A percentile compares a stretch with the other conserved stretches of the same genome.
phyloP scores from a whole-genome alignment of 2,329 filamentous ascomycete genomes.

The Epichloe elymi region DNA sequence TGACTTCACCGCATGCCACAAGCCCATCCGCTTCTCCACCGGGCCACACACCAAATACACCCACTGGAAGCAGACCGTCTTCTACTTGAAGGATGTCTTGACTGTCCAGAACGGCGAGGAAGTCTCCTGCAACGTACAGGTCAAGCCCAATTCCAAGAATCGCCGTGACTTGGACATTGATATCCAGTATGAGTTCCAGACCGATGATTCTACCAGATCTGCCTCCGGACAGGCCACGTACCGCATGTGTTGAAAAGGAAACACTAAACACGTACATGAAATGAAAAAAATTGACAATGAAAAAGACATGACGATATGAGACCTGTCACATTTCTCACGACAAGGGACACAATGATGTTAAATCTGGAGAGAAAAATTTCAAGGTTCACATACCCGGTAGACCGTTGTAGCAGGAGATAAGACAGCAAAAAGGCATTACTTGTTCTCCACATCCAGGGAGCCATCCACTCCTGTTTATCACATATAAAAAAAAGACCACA shows the following conservation, averaged over 20 bases:
- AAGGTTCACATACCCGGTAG: too few relatives aligned
- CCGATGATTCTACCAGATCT: slow-evolving; percentile 56
- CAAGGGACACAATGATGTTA: too few relatives aligned
- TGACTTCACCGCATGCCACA: slow-evolving; percentile 96
- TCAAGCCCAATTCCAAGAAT: slow-evolving; percentile 89
- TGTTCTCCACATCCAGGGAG: too few relatives aligned
- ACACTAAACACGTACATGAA: neutral
- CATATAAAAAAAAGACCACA: too few relatives aligned
- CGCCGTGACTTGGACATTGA: slow-evolving; percentile 87
- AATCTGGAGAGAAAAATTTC: too few relatives aligned
- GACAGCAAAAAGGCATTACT: too few relatives aligned
- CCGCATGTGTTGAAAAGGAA: slow-evolving; percentile 50
- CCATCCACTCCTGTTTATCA: too few relatives aligned
- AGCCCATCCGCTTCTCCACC: slow-evolving; percentile 91
- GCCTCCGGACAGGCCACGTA: slow-evolving; percentile 63
- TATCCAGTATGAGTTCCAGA: slow-evolving; percentile 69
- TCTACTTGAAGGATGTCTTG: slow-evolving; percentile 87
- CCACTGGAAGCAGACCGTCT: slow-evolving; percentile 99
- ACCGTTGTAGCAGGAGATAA: too few relatives aligned
- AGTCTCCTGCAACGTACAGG: slow-evolving; percentile 59
- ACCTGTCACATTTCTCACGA: too few relatives aligned
- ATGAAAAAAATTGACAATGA: neutral
- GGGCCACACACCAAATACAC: slow-evolving; percentile 98
- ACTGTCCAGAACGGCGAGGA: slow-evolving; percentile 82
- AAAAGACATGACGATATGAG: neutral